A percentile compares a stretch with the other conserved stretches of the same genome.
Conservation (phyloP, 2,329 filamentous ascomycete genomes). For the Periconia sp. region DNA sequence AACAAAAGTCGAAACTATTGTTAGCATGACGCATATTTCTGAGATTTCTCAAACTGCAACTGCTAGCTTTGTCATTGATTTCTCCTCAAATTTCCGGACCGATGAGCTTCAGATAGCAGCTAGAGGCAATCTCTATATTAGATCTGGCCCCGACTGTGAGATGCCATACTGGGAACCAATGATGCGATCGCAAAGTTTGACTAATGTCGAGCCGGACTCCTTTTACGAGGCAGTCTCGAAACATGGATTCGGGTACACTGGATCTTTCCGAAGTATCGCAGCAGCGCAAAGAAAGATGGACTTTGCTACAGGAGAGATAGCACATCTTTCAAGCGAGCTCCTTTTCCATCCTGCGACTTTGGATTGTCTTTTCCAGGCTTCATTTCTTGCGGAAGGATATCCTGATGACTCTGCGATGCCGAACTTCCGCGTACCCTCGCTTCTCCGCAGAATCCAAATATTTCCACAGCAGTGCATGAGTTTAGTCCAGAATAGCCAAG, state of each 20-base stretch:
- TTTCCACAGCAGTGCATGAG: slow-evolving; percentile 21
- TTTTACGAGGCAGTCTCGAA: slow-evolving; percentile 16
- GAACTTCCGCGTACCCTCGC: slow-evolving; percentile 26
- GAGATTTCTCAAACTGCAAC: background rate
- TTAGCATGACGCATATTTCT: slow-evolving; percentile 11
- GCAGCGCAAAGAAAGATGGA: slow-evolving; percentile 7
- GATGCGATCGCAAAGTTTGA: slow-evolving; percentile 1
- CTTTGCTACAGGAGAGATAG: slow-evolving; percentile 11
- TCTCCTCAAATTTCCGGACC: slow-evolving; percentile 9
- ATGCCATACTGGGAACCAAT: slow-evolving; percentile 1
- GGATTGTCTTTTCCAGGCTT: slow-evolving; percentile 36
- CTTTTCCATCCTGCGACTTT: slow-evolving; percentile 35
- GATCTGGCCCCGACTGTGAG: slow-evolving; percentile 11
- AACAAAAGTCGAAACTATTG: slow-evolving; percentile 10
- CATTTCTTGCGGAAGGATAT: slow-evolving; percentile 31
- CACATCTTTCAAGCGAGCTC: slow-evolving; percentile 29
- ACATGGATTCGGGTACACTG: slow-evolving; percentile 7
- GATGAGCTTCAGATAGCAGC: slow-evolving; percentile 16
- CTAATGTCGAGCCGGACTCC: slow-evolving; percentile 2
- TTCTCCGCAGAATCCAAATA: slow-evolving; percentile 24
- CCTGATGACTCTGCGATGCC: slow-evolving; percentile 33
- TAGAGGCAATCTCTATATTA: slow-evolving; percentile 5
- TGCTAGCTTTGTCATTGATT: slow-evolving; percentile 15
- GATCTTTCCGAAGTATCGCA: slow-evolving; percentile 10
- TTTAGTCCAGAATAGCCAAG: background rate